Percentiles rank a stretch among this genome's conserved stretches.
phyloP scores from a whole-genome alignment of 2,329 filamentous ascomycete genomes.

The Shiraia bambusicola region DNA sequence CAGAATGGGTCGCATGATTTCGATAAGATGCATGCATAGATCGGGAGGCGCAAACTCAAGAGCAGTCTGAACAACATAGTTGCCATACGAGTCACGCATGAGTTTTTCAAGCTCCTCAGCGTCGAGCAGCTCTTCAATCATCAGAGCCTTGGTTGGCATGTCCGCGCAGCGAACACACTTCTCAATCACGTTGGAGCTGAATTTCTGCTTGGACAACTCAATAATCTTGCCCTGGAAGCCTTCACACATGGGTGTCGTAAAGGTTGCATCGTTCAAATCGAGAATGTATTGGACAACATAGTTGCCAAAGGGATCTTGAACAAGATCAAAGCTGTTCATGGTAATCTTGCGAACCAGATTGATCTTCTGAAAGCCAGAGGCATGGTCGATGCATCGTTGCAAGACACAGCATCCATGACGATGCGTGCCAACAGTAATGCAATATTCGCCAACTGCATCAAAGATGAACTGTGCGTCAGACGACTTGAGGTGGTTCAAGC shows the following conservation, averaged over 20 bases:
- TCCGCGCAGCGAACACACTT: constrained; percentile 84
- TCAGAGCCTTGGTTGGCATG: constrained; percentile 70
- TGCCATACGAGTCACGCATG: constrained; percentile 89
- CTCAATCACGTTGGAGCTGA: constrained; percentile 98
- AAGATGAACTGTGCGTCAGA: constrained; percentile 95
- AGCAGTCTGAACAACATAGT: constrained; percentile 97
- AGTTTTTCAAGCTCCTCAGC: constrained; percentile 81
- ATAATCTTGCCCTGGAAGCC: constrained; percentile 74
- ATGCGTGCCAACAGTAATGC: constrained; percentile 90
- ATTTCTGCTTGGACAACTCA: constrained; percentile 88
- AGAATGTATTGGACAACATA: constrained; percentile 99
- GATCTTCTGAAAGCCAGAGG: constrained; percentile 83
- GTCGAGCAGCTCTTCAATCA: constrained; percentile 79
- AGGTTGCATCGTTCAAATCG: constrained; percentile 82
- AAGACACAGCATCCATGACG: constrained; percentile 97
- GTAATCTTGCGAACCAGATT: constrained; percentile 87
- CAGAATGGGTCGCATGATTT: constrained; percentile 81
- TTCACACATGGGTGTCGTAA: constrained; percentile 84
- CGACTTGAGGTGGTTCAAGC: constrained; percentile 86
- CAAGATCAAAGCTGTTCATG: constrained; percentile 79
- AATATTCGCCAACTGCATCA: constrained; percentile 83
- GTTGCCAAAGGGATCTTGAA: constrained; percentile 97
- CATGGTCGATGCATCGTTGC: constrained; percentile 97
- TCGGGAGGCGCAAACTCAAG: constrained; percentile 42
- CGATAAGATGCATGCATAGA: constrained; percentile 63